Percentiles rank a stretch among this genome's conserved stretches.
These are phyloP conservation scores for Blastocrithidia nonstop DNA, from an alignment of 208 protist species.

Conservation along the genomic window DNA sequence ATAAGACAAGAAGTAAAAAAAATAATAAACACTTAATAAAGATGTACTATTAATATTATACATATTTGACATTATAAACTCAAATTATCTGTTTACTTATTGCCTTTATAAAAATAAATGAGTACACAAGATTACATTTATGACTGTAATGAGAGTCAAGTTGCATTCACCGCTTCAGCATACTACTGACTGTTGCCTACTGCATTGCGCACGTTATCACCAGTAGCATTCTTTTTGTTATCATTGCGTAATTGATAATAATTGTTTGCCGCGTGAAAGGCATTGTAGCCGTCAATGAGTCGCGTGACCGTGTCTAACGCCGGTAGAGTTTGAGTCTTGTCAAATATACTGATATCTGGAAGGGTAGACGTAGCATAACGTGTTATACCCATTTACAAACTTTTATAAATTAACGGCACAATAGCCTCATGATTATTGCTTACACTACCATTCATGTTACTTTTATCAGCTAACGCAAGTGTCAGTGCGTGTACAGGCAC, in stretches of 20 bases:
- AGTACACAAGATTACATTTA: no score
- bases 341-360: slow-evolving; percentile 11
- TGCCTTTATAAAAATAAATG: no score
- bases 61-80: no score
- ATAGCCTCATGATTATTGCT: not conserved
- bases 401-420: slow-evolving; percentile 14
- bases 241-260: not conserved
- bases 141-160: no score
- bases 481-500: slow-evolving; percentile 19
- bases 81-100: no score
- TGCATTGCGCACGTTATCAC: not conserved
- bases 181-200: not conserved
- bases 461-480: slow-evolving; percentile 21
- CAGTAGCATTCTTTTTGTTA: not conserved
- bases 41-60: not conserved
- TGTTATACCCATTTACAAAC: slow-evolving; percentile 24
- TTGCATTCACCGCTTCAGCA: not conserved
- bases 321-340: slow-evolving; percentile 8
- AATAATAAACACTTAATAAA: slow-evolving; percentile 4
- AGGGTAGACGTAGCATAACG: slow-evolving; percentile 19
- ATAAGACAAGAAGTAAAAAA: slow-evolving; percentile 6
- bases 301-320: slow-evolving; percentile 12
- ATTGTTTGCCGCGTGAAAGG: not conserved
- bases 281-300: slow-evolving; percentile 9
- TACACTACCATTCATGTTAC: slow-evolving; percentile 5